phyloP scores from a whole-genome alignment of 1,139 yeast species.

The Kodamaea alishanica region DNA sequence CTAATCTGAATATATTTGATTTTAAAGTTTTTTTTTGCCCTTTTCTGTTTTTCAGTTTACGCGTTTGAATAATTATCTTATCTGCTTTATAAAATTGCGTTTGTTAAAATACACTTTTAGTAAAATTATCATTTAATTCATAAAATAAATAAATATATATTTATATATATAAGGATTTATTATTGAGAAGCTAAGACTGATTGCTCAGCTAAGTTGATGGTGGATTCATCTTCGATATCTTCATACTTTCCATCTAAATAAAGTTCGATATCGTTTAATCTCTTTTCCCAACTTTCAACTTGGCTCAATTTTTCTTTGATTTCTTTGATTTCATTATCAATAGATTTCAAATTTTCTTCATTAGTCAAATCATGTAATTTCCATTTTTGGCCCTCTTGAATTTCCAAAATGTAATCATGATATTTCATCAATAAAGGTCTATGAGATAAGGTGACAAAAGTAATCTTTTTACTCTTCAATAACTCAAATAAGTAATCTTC shows the following conservation, averaged over 20 bases:
- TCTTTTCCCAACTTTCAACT: constrained; percentile 49
- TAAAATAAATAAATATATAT: too few species aligned
- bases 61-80: too few species aligned
- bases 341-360: constrained; percentile 56
- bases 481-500: constrained; percentile 84
- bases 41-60: too few species aligned
- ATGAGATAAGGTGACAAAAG: constrained; percentile 81
- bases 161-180: too few species aligned
- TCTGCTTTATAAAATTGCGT: too few species aligned
- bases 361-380: constrained; percentile 49
- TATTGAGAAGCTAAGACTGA: too few species aligned
- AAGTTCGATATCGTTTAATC: constrained; percentile 43
- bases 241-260: constrained; percentile 40
- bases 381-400: constrained; percentile 50
- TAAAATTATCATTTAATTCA: too few species aligned
- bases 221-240: constrained; percentile 12
- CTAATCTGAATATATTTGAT: too few species aligned
- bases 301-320: constrained; percentile 52
- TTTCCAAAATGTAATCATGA: constrained; percentile 72
- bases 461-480: constrained; percentile 65
- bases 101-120: too few species aligned
- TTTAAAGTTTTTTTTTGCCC: too few species aligned
- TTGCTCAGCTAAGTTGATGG: not conserved
- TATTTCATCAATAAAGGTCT: constrained; percentile 82
- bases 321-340: constrained; percentile 65